Conservation (phyloP, 1,284 basidiomycete genomes). For the Wolfiporia cocos region DNA sequence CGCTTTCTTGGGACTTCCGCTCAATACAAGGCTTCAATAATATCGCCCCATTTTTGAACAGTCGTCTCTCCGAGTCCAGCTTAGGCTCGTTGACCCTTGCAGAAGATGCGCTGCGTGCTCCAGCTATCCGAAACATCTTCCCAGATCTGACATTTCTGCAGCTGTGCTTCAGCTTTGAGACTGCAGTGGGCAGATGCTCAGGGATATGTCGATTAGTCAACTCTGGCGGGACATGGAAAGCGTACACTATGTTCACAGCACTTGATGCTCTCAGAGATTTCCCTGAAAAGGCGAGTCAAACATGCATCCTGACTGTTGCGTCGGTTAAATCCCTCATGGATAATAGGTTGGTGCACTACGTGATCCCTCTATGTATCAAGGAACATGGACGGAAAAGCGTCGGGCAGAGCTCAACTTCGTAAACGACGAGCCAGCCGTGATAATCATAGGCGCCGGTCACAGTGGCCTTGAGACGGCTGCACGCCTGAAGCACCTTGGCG, state of each 20-base stretch:
- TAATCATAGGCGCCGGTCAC: conserved; percentile 49
- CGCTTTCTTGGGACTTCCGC: conserved; percentile 56
- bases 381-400: conserved; percentile 28
- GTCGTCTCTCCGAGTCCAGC: conserved; percentile 31
- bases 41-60: conserved; percentile 37
- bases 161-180: conserved; percentile 47
- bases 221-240: conserved; percentile 41
- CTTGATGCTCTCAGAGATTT: conserved; percentile 45
- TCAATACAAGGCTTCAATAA: conserved; percentile 40
- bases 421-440: conserved; percentile 1
- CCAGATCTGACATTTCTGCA: conserved; percentile 50
- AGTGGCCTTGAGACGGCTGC: conserved; percentile 52
- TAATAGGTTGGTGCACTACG: conserved; percentile 24
- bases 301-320: too few relatives aligned
- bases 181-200: conserved; percentile 35
- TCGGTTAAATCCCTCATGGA: neutral
- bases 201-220: conserved; percentile 45
- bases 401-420: conserved; percentile 1
- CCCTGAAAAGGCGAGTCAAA: conserved; percentile 30
- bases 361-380: conserved; percentile 26
- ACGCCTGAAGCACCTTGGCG: conserved; percentile 42
- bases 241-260: conserved; percentile 45
- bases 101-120: conserved; percentile 24
- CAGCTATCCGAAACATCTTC: conserved; percentile 27
- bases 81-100: conserved; percentile 33